phyloP scores from a whole-genome alignment of 2,329 filamentous ascomycete species.

The Exophiala sp. region DNA sequence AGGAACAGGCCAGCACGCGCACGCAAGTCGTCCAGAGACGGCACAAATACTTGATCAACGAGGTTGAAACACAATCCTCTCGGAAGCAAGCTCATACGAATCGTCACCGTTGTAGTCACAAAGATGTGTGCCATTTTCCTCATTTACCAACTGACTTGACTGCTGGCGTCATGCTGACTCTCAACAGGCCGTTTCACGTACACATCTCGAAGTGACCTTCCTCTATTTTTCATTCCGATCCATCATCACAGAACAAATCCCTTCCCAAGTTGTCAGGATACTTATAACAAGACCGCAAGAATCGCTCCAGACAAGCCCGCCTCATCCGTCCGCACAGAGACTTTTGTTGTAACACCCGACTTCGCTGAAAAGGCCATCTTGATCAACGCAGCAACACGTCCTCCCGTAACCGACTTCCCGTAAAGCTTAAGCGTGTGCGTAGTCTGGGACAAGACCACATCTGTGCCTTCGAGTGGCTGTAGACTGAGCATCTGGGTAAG shows the following conservation, averaged over 20 bases:
- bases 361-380: conserved; percentile 93
- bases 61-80: no score
- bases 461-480: conserved; percentile 90
- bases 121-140: no score
- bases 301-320: conserved; percentile 68
- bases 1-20: no score
- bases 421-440: conserved; percentile 95
- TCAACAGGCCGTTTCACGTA: background rate
- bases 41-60: no score
- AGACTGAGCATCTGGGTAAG: conserved; percentile 81
- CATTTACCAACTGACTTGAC: no score
- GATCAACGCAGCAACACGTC: conserved; percentile 79
- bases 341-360: conserved; percentile 92
- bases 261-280: background rate
- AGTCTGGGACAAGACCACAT: conserved; percentile 80
- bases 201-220: background rate
- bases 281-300: conserved; percentile 14
- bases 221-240: background rate
- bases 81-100: no score
- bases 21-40: no score
- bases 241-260: background rate
- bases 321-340: conserved; percentile 87
- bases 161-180: no score
- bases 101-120: no score
- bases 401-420: conserved; percentile 89